Evolutionary conservation across 2,329 filamentous ascomycete genomes (phyloP).

Genomic region (Cladophialophora immunda): DNA sequence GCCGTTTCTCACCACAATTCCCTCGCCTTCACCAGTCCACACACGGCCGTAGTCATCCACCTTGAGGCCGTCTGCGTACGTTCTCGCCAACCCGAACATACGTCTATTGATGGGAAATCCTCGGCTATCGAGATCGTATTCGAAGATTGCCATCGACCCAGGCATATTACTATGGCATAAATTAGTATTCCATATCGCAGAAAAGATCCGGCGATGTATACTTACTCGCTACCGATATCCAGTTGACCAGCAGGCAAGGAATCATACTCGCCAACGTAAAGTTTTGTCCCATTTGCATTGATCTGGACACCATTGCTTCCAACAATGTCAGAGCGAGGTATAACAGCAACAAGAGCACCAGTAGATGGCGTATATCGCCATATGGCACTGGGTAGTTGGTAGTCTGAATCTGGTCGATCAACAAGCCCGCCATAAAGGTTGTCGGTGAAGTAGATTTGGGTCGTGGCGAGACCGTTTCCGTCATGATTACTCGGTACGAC

Average conservation of each 20-base stretch:
- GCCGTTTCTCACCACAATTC: not conserved
- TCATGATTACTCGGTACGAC: not conserved
- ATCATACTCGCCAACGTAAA: not conserved
- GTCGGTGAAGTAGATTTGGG: not conserved
- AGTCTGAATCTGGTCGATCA: not conserved
- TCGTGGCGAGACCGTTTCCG: not conserved
- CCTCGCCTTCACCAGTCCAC: not conserved
- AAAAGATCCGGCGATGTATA: not conserved
- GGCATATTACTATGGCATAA: not conserved
- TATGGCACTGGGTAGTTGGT: not conserved
- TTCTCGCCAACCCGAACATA: not conserved
- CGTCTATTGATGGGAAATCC: not conserved
- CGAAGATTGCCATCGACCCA: not conserved
- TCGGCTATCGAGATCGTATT: not conserved
- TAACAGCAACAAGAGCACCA: not conserved
- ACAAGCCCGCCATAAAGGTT: not conserved
- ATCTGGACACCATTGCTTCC: not conserved
- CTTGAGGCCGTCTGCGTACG: not conserved
- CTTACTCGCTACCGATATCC: not conserved
- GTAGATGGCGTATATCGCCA: constrained; percentile 1
- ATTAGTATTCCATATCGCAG: not conserved
- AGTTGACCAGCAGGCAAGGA: not conserved
- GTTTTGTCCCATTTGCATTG: not conserved
- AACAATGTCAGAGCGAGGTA: not conserved
- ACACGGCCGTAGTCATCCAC: not conserved